Percentiles rank a stretch among this genome's conserved stretches.
These are phyloP conservation scores for Botrytis squamosa DNA, from an alignment of 2,329 filamentous ascomycete species.

Conservation along the genomic window DNA sequence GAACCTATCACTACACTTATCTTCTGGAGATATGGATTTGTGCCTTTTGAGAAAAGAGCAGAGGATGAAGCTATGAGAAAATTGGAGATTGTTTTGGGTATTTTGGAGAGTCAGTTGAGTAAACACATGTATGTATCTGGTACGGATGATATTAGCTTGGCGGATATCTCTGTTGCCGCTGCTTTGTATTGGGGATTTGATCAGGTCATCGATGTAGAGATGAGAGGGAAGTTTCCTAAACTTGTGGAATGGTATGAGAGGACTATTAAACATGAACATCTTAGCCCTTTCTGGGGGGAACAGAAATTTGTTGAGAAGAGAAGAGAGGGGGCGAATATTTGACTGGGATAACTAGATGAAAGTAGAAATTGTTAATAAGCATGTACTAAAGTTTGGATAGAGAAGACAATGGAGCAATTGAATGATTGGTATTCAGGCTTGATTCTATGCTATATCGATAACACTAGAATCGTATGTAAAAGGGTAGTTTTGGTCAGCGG, in stretches of 20 bases:
- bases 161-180: not conserved
- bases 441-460: not conserved
- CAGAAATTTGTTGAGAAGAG: not conserved
- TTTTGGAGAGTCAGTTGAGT: not conserved
- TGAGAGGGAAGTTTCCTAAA: not conserved
- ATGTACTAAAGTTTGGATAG: not conserved
- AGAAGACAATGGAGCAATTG: not conserved
- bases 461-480: accelerated
- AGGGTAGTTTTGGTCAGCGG: not conserved
- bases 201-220: not conserved
- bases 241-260: not conserved
- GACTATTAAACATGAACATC: not conserved
- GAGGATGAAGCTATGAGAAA: not conserved
- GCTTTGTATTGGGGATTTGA: not conserved
- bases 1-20: not conserved
- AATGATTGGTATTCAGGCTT: not conserved
- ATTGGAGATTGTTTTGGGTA: not conserved
- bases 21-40: not conserved
- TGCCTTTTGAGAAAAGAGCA: not conserved
- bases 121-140: not conserved
- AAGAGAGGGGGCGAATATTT: not conserved
- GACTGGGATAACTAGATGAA: not conserved
- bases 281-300: not conserved
- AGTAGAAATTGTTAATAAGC: not conserved
- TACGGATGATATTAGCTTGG: not conserved